Conservation (phyloP, 2,329 filamentous ascomycete genomes). For the Colletotrichum chrysophilum region DNA sequence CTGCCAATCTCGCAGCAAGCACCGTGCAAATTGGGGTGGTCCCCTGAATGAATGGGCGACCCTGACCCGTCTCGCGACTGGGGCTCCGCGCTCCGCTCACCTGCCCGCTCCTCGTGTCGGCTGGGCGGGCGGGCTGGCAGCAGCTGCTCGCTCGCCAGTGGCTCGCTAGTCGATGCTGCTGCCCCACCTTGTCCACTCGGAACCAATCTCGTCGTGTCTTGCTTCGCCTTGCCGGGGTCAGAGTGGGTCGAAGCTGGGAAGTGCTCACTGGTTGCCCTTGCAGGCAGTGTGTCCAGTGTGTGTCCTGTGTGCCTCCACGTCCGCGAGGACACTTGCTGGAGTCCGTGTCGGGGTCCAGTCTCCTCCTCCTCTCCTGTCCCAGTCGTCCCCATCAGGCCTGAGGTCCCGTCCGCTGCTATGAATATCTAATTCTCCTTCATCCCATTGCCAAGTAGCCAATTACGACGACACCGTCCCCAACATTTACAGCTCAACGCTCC, state of each 20-base stretch:
- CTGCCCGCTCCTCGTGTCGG: neutral
- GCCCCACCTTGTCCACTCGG: neutral
- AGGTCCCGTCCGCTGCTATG: slow-evolving; percentile 1
- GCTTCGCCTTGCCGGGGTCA: neutral
- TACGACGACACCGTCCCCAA: slow-evolving; percentile 20
- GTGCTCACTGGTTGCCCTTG: neutral
- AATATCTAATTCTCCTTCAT: slow-evolving; percentile 23
- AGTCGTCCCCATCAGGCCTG: neutral
- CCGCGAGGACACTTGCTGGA: neutral
- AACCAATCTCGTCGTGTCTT: slow-evolving; percentile 6
- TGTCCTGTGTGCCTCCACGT: neutral
- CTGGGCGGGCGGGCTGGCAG: neutral
- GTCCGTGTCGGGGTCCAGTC: slow-evolving; percentile 12
- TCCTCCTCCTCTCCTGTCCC: neutral
- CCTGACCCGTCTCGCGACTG: neutral
- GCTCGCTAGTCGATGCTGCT: neutral
- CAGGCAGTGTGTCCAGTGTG: neutral
- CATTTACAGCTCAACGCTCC: slow-evolving; percentile 5
- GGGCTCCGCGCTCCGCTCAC: neutral
- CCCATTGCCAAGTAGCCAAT: slow-evolving; percentile 20
- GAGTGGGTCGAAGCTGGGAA: neutral
- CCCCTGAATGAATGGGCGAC: slow-evolving; percentile 12
- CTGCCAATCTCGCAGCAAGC: neutral
- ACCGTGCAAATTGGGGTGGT: slow-evolving; percentile 11
- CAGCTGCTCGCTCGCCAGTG: neutral